Base-by-base conservation (phyloP, 306 rosid species). In the Castanospermum australe region DNA sequence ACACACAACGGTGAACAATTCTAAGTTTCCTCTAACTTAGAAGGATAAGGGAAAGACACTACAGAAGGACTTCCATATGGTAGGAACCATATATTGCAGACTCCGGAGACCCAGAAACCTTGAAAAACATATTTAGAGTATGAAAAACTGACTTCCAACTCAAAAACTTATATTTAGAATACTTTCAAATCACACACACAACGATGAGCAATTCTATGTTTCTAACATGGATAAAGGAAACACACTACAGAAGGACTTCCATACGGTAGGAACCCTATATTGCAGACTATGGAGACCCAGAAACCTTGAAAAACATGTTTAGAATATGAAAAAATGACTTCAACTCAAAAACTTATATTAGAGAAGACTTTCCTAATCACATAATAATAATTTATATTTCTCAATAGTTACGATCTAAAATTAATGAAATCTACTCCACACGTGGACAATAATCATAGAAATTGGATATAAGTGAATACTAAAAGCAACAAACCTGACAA, bases 401-500 rank as follows among this genome's bases (percentile, higher is more conserved):
- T 75, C 77, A 50, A 73, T n/a, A 18, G 17, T 47, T 32, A 75
- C 18, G 48, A 33, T 64, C 24, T 9, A 42, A 52, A 77, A 69
- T 51, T 83, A 52, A 81, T 8, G 39, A 73, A 60, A 73, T 62
- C 15, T 30, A 73, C 38, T 66, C 25, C 1, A 20, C 67, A n/a
- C 20, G 3, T 78, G 32, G 63, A 76, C n/a, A n/a, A n/a, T 67
- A 52, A 36, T 70, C 21, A 54, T 48, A 67, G 61, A 77, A 82
- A 52, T 18, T 62, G 54, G 48, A 64, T 41, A 25, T 10, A 65
- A 56, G 25, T 24, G 39, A 22, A 81, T 2, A 76, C 39, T 22
- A 67, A 33, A 28, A 21, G 77, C 21, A 59, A 77, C 88, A 67
- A 44, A 93, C 97, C 96, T 90, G 97, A 72, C 97, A 90, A 78